phyloP scores from a whole-genome alignment of 352 stramenopile genomes.

The Pythium graminicola region DNA sequence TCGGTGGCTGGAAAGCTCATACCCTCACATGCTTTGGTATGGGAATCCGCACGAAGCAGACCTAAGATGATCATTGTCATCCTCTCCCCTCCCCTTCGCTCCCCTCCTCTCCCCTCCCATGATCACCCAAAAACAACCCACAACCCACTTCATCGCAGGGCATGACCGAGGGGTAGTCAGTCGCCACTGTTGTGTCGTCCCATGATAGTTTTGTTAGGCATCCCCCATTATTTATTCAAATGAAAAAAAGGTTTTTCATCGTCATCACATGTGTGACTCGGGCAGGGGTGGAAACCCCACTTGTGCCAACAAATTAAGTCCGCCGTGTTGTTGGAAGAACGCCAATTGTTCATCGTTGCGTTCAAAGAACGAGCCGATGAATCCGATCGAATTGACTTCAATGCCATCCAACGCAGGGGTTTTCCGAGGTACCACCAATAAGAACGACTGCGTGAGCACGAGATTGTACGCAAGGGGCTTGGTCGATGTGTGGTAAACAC shows the following conservation, averaged over 20 bases:
- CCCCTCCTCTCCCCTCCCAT: background rate
- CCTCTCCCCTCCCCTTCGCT: background rate
- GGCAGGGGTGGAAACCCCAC: constrained; percentile 50
- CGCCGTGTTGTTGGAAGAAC: constrained; percentile 43
- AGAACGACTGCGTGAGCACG: constrained; percentile 62
- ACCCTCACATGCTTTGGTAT: constrained; percentile 70
- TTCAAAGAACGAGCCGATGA: constrained; percentile 77
- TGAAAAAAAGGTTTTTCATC: constrained; percentile 10
- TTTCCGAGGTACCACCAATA: constrained; percentile 65
- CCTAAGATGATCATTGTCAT: background rate
- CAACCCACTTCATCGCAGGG: constrained; percentile 2
- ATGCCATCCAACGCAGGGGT: constrained; percentile 48
- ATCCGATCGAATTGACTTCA: constrained; percentile 82
- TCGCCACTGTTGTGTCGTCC: constrained; percentile 18
- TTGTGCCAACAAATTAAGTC: constrained; percentile 49
- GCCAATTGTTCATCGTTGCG: constrained; percentile 50
- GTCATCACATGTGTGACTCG: background rate
- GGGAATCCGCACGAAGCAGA: constrained; percentile 44
- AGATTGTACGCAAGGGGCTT: constrained; percentile 67
- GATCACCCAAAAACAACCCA: constrained; percentile 7
- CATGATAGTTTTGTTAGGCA: constrained; percentile 10
- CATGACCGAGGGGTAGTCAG: constrained; percentile 22
- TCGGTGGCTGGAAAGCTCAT: constrained; percentile 74
- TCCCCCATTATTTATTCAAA: constrained; percentile 19
- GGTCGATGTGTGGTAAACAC: constrained; percentile 21